Percentiles rank a stretch among this genome's conserved stretches.
Evolutionary conservation across 257 asterid species (phyloP).

Genomic region (Prunella vulgaris): DNA sequence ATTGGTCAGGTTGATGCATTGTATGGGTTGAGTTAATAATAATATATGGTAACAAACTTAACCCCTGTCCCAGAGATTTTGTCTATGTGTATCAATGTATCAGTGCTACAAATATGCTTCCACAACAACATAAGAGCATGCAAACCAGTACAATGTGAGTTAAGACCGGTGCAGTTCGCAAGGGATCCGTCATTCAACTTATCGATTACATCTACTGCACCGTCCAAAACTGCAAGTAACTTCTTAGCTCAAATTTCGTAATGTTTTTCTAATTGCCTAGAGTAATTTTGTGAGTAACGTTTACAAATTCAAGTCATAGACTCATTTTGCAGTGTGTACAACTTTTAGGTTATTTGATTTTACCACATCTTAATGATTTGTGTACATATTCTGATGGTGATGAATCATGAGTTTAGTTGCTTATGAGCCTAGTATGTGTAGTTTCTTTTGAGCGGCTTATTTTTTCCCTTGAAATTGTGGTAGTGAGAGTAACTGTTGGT

Average conservation of each 20-base stretch:
- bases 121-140: too few relatives aligned
- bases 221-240: conserved; percentile 74
- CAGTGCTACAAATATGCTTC: too few relatives aligned
- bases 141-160: too few relatives aligned
- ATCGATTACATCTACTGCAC: conserved; percentile 73
- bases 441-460: too few relatives aligned
- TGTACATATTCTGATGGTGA: background rate
- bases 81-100: too few relatives aligned
- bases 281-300: background rate
- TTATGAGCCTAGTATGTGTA: too few relatives aligned
- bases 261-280: background rate
- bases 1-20: too few relatives aligned
- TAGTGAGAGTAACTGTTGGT: background rate
- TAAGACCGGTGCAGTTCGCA: conserved; percentile 54
- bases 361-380: background rate
- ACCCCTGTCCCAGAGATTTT: too few relatives aligned
- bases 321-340: background rate
- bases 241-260: conserved; percentile 4
- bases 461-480: background rate
- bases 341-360: background rate
- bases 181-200: conserved; percentile 87
- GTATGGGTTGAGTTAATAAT: too few relatives aligned
- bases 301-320: background rate
- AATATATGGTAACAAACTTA: too few relatives aligned
- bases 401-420: conserved; percentile 9